Percentiles rank a stretch among this genome's conserved stretches.
These are phyloP conservation scores for Citrus hindsii DNA, from an alignment of 345 rosid species.

Conservation along the genomic window DNA sequence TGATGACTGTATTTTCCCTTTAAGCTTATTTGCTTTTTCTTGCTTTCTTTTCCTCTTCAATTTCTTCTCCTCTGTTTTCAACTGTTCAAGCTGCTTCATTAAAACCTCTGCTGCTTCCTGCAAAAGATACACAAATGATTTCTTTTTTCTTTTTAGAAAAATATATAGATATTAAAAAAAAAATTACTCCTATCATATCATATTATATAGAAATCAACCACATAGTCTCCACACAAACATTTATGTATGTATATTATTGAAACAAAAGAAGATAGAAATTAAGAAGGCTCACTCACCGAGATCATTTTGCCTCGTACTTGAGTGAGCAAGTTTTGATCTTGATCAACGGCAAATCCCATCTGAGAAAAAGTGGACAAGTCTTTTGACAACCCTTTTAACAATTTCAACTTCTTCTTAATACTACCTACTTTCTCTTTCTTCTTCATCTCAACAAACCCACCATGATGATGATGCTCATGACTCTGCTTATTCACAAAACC, in stretches of 20 bases:
- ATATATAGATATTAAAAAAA: too few species aligned
- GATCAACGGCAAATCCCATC: slow-evolving; percentile 36
- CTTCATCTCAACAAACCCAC: slow-evolving; percentile 19
- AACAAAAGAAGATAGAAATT: not conserved
- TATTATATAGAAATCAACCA: too few species aligned
- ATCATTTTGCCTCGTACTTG: slow-evolving; percentile 38
- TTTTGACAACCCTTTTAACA: slow-evolving; percentile 39
- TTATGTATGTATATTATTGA: too few species aligned
- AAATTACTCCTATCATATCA: too few species aligned
- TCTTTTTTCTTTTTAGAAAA: too few species aligned
- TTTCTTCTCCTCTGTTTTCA: slow-evolving; percentile 56
- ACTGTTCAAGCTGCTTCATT: slow-evolving; percentile 41
- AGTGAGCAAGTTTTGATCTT: slow-evolving; percentile 24
- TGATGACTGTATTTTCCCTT: slow-evolving; percentile 30
- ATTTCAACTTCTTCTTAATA: slow-evolving; percentile 46
- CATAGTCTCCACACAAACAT: too few species aligned
- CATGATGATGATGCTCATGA: slow-evolving; percentile 30
- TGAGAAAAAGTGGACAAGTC: slow-evolving; percentile 36
- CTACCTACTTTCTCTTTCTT: slow-evolving; percentile 28
- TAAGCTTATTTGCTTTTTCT: slow-evolving; percentile 43
- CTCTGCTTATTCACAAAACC: slow-evolving; percentile 31
- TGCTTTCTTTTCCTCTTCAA: slow-evolving; percentile 50
- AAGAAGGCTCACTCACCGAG: slow-evolving; percentile 31
- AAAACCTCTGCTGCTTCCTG: slow-evolving; percentile 66
- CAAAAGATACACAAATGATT: not conserved